A percentile compares a stretch with the other conserved stretches of the same genome.
Evolutionary conservation across 75 land plant genomes (phyloP).

Genomic region (Sequoia sempervirens): DNA sequence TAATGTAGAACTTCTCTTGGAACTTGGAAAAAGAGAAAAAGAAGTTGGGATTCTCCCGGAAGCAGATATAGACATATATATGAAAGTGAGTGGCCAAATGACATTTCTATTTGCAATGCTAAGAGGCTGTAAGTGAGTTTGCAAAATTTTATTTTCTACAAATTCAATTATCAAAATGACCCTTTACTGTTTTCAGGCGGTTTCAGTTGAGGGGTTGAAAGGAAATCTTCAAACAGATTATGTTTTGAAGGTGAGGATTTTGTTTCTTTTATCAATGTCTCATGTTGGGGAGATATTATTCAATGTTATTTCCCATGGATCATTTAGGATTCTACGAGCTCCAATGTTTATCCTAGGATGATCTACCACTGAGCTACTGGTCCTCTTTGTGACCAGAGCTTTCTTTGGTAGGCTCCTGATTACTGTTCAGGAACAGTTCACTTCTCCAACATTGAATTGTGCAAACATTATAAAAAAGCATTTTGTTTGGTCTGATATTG

Average conservation of each 20-base stretch:
- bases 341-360: too few species aligned
- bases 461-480: too few species aligned
- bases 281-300: too few species aligned
- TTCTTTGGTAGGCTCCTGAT: too few species aligned
- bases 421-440: too few species aligned
- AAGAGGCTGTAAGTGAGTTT: background rate
- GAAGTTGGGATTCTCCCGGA: conserved; percentile 67
- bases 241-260: conserved; percentile 13
- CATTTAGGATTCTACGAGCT: background rate
- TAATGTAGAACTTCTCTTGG: conserved; percentile 52
- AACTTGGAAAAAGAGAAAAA: conserved; percentile 66
- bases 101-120: background rate
- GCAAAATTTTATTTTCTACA: background rate
- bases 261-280: background rate
- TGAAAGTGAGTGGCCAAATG: conserved; percentile 52
- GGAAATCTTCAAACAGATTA: conserved; percentile 20
- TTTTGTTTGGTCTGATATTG: too few species aligned
- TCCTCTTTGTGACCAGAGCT: too few species aligned
- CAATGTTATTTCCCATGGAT: background rate
- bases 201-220: conserved; percentile 13
- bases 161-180: background rate
- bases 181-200: conserved; percentile 11
- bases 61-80: conserved; percentile 69
- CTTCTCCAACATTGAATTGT: too few species aligned
- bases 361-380: too few species aligned